Conservation (phyloP, 2,329 filamentous ascomycete genomes). For the Xylariaceae sp. region DNA sequence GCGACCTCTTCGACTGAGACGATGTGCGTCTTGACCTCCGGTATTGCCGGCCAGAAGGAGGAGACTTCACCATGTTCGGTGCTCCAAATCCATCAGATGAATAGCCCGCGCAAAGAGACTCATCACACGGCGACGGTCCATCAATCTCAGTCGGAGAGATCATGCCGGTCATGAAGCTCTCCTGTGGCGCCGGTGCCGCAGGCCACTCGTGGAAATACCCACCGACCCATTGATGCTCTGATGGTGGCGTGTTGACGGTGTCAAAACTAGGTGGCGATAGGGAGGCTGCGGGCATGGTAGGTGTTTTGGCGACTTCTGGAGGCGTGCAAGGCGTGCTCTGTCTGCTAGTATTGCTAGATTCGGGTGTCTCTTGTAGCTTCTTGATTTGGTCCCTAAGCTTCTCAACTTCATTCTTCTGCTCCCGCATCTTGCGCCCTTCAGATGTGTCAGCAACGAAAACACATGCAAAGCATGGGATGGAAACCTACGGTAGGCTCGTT, state of each 20-base stretch:
- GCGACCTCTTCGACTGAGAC: slow-evolving; percentile 17
- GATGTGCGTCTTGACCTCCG: slow-evolving; percentile 17
- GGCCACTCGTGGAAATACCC: slow-evolving; percentile 24
- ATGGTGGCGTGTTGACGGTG: slow-evolving; percentile 16
- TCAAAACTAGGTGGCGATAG: slow-evolving; percentile 20
- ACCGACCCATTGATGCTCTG: slow-evolving; percentile 22
- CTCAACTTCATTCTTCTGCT: slow-evolving; percentile 26
- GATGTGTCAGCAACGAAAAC: slow-evolving; percentile 2
- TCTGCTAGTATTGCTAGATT: slow-evolving; percentile 20
- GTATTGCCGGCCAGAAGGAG: slow-evolving; percentile 15
- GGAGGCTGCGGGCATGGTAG: slow-evolving; percentile 11
- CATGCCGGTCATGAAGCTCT: slow-evolving; percentile 18
- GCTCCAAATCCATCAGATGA: slow-evolving; percentile 14
- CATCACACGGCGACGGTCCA: slow-evolving; percentile 17
- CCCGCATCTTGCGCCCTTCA: slow-evolving; percentile 24
- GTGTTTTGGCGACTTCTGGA: slow-evolving; percentile 16
- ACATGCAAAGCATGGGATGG: background rate
- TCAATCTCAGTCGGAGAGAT: slow-evolving; percentile 19
- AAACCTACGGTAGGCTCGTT: slow-evolving; percentile 23
- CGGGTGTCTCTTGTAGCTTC: slow-evolving; percentile 22
- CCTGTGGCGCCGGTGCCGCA: slow-evolving; percentile 15
- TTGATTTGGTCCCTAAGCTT: slow-evolving; percentile 25
- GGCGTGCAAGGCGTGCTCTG: slow-evolving; percentile 21
- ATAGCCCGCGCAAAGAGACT: slow-evolving; percentile 14
- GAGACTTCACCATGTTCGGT: slow-evolving; percentile 15